Evolutionary conservation across 108 stramenopile species (phyloP).

Genomic region (Cyclotella sp.): DNA sequence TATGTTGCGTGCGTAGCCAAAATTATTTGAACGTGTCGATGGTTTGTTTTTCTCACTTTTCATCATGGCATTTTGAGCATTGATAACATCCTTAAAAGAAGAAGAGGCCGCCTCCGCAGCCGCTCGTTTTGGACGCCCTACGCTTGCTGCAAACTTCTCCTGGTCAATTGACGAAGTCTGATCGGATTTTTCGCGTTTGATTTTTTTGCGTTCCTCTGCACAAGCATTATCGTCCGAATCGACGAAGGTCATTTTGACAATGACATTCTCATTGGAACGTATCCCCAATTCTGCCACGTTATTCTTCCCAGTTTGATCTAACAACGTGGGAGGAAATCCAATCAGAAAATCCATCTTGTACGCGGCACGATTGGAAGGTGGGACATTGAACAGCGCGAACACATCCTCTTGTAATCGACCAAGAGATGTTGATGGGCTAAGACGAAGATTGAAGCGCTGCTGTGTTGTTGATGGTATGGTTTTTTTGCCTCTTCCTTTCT

Average conservation of each 20-base stretch:
- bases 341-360: constrained; percentile 30
- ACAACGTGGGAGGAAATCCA: constrained; percentile 68
- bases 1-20: constrained; percentile 5
- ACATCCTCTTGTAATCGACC: constrained; percentile 29
- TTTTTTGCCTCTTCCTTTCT: background rate
- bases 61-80: constrained; percentile 65
- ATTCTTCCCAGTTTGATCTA: constrained; percentile 27
- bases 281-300: constrained; percentile 45
- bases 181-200: background rate
- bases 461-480: constrained; percentile 5
- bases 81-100: constrained; percentile 62
- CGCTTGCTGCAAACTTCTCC: background rate
- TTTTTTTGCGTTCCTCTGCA: constrained; percentile 8
- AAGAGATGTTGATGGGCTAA: constrained; percentile 34
- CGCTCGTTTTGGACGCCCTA: constrained; percentile 55
- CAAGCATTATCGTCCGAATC: background rate
- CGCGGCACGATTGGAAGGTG: background rate
- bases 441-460: constrained; percentile 36
- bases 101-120: constrained; percentile 66
- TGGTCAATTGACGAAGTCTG: background rate
- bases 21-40: constrained; percentile 7
- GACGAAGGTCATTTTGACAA: constrained; percentile 40
- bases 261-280: constrained; percentile 60
- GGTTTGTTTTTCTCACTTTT: constrained; percentile 34
- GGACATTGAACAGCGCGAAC: constrained; percentile 33